Evolutionary conservation across 2,329 filamentous ascomycete species (phyloP), one percentile per base, ranked within the genome.

Genomic region (Phyllosticta capitalensis): DNA sequence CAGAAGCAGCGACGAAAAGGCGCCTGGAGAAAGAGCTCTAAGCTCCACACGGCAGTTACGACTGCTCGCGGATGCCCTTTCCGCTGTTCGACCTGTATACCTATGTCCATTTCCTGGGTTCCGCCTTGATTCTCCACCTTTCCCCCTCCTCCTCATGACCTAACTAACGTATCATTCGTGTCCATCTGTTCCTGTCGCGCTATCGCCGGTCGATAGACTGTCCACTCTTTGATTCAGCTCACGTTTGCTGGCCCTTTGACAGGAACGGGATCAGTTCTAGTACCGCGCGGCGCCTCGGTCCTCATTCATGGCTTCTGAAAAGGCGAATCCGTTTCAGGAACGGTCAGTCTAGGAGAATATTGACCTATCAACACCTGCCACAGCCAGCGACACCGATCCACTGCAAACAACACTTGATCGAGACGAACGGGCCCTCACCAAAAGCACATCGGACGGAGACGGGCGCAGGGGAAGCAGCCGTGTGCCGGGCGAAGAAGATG

Each of bases 391-490:
- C 26, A 51, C 45, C 14, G 21, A 52, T 4, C 58, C 58, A 24
- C 28, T 55, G 14, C 58, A 51, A 10, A 55, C 38, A 22, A 10
- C 28, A 17, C n/a, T 14, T 5, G 53, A 59, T 7, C 52, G 58
- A 6, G 45, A 55, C 9, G 17, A 33, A 1, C 55, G 14, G n/a
- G 26, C 30, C 10, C 19, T 60, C 5, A 50, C 53, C 12, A 52
- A 53, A 26, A 53, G 26, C n/a, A 24, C 19, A 7, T 60, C 58
- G 14, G 58, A 60, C 21, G 52, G 24, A 9, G 58, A 60, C 21
- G 52, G 24, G 12, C 45, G 14, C 12, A 48, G 19, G 26, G 5
- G 17, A 20, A 17, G 30, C 38, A 51, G 24, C n/a, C 24, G 24
- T 26, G 14, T 26, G 10, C n/a, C 26, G 12, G 30, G 45, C 7